Base-by-base conservation (phyloP, 1,284 basidiomycete genomes). In the Ceratobasidium sp. region DNA sequence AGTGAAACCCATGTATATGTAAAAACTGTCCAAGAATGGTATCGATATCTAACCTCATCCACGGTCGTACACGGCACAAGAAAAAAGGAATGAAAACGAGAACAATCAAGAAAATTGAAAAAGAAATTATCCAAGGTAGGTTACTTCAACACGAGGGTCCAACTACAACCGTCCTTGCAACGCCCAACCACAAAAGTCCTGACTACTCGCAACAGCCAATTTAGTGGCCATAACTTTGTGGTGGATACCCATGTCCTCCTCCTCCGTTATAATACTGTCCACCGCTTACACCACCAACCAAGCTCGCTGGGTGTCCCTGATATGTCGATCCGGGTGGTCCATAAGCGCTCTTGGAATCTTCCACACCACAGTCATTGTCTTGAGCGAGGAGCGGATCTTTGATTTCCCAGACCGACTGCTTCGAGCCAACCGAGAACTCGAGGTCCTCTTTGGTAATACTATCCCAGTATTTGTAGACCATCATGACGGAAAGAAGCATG, bases 381-480 rank as follows among this genome's bases (percentile, higher is more conserved):
- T 67, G 22, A 74, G 73, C 73, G 29, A 67, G 62, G n/a, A 67
- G 50, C 10, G 62, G 62, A 27, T 96, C 94, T 81, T 97, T 98
- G 79, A 98, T 93, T 80, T 98, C 96, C 96, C 96, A 99, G 0
- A 97, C 95, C 0, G 93, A 88, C 54, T 91, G 90, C 81, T 99
- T 99, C 72, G 92, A 94, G 52, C 96, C 96, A 73, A 99, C 96
- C 13, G 93, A 96, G 87, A 99, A 99, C 80, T 99, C 97, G 70
- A 99, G 88, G 76, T 99, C 96, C 80, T 98, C 96, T 76, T 85
- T 95, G 69, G 96, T 98, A 78, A 99, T 98, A 74, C 90, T 92
- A 78, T 98, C 96, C 94, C 95, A 98, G 80, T 96, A 96, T 79
- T 98, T 98, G 87, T 99, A 99, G 53, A 98, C 92, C 96, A 99